phyloP scores from a whole-genome alignment of 345 rosid genomes.

The thale cress (Arabidopsis thaliana) region TAIR10.1 NC_003070.9:18424501-18425000 shows the following conservation, averaged over 20 bases:
- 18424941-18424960: neutral
- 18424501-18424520: slow-evolving; percentile 13
- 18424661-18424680: slow-evolving; percentile 20
- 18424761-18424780: slow-evolving; percentile 35
- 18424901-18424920: neutral
- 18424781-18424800: slow-evolving; percentile 64
- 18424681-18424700: slow-evolving; percentile 1
- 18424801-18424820: slow-evolving; percentile 80
- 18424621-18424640: slow-evolving; percentile 49
- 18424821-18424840: slow-evolving; percentile 83
- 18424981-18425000: neutral
- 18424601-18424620: slow-evolving; percentile 52
- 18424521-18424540: slow-evolving; percentile 33
- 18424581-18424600: slow-evolving; percentile 34
- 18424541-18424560: slow-evolving; percentile 13
- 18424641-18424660: slow-evolving; percentile 8
- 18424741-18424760: slow-evolving; percentile 5
- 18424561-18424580: slow-evolving; percentile 42
- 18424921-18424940: neutral
- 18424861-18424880: slow-evolving; percentile 81
- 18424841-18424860: slow-evolving; percentile 70
- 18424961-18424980: neutral
- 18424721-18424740: slow-evolving; percentile 15
- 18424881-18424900: slow-evolving; percentile 52
- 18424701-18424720: neutral